phyloP scores from a whole-genome alignment of 768 basidiomycete species.

The Naganishia vishniacii region DNA sequence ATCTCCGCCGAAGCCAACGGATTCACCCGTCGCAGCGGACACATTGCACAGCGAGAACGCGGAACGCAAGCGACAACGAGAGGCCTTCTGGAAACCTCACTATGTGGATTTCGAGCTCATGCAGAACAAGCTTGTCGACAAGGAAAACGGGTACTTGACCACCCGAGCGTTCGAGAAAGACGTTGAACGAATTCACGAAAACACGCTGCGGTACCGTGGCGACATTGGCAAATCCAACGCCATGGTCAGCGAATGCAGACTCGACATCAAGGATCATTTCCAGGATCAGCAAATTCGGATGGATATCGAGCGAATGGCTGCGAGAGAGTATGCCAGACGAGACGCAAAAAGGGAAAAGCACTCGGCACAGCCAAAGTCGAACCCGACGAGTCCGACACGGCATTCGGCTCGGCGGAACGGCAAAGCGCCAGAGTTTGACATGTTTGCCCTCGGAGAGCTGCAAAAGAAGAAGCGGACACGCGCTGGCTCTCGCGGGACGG shows the following conservation, averaged over 20 bases:
- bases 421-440: constrained; percentile 62
- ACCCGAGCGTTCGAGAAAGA: constrained; percentile 79
- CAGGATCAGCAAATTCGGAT: constrained; percentile 70
- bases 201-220: constrained; percentile 53
- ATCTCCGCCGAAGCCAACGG: not conserved
- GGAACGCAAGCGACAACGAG: not conserved
- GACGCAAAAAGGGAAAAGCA: constrained; percentile 50
- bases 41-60: not conserved
- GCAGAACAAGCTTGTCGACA: constrained; percentile 67
- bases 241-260: constrained; percentile 71
- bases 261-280: constrained; percentile 72
- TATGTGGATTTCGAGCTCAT: constrained; percentile 91
- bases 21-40: not conserved
- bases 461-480: constrained; percentile 56
- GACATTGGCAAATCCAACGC: constrained; percentile 77
- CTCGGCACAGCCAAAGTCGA: constrained; percentile 32
- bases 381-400: constrained; percentile 52
- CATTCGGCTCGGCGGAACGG: constrained; percentile 72
- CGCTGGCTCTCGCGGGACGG: constrained; percentile 11
- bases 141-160: constrained; percentile 72
- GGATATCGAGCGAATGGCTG: constrained; percentile 85
- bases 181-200: constrained; percentile 51
- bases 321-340: constrained; percentile 59
- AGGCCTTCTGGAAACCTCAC: constrained; percentile 49
- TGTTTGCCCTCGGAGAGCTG: constrained; percentile 68